phyloP scores from a whole-genome alignment of 2,329 filamentous ascomycete species.

The Colletotrichum lentis region DNA sequence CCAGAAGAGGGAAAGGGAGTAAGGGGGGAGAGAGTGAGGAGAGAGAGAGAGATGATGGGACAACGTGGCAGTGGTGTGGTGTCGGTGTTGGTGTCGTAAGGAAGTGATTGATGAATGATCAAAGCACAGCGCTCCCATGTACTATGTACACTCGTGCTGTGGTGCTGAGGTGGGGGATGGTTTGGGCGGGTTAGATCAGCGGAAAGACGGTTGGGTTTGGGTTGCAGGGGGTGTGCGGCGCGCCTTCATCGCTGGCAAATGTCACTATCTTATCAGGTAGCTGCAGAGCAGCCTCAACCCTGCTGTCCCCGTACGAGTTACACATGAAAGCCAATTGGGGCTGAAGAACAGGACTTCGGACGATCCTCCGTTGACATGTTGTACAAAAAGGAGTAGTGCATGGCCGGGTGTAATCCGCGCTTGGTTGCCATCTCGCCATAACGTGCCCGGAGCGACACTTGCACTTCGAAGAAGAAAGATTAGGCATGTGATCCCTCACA shows the following conservation, averaged over 20 bases:
- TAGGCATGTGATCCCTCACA: background rate
- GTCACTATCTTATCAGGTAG: background rate
- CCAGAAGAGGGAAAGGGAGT: too few species aligned
- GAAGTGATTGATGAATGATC: constrained; percentile 17
- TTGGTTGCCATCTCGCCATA: too few species aligned
- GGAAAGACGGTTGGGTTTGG: constrained; percentile 8
- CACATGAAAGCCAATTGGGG: background rate
- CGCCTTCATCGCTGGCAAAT: constrained; percentile 1
- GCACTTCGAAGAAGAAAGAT: too few species aligned
- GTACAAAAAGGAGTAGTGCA: background rate
- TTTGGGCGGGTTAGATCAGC: constrained; percentile 30
- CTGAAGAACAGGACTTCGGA: background rate
- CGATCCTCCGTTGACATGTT: background rate
- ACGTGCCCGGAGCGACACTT: too few species aligned
- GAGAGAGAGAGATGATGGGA: background rate
- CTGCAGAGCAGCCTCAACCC: constrained; percentile 1
- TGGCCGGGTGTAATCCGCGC: too few species aligned
- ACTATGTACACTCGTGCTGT: too few species aligned
- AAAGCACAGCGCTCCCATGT: background rate
- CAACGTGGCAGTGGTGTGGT: background rate
- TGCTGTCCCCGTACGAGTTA: background rate
- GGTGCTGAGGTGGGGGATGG: constrained; percentile 12
- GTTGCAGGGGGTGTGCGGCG: constrained; percentile 13
- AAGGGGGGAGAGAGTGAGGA: too few species aligned
- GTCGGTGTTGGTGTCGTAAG: constrained; percentile 7